Evolutionary conservation across 768 basidiomycete genomes (phyloP), one percentile per base, ranked within the genome.

Genomic region (Panellus pusillus): DNA sequence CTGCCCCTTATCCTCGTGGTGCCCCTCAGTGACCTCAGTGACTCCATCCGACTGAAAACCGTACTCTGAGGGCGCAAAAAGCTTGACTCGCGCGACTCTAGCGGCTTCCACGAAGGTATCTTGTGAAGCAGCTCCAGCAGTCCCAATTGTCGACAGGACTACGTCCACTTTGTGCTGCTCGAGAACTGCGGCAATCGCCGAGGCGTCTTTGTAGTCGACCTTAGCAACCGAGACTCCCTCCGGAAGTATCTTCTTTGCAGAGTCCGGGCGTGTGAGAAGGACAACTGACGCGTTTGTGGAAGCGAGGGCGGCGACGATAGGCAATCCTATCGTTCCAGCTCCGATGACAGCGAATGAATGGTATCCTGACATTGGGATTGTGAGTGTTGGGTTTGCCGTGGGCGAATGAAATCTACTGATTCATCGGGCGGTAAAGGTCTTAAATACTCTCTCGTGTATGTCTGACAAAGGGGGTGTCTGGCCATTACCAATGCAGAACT

Each of bases 281-380:
- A 65, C 24, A 12, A 59, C 42, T 6, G 55, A 46, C 14, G 52
- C 51, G 6, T 45, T 45, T 35, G 91, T 63, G 77, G 83, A 50
- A 56, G 88, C 24, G 81, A 79, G 48, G 76, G 77, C 54, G 59
- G 47, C 9, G 72, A 74, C 54, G 59, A 64, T 47, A 61, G 70
- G 35, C 60, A 67, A 28, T 63, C 67, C 24, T 61, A 64, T 27
- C 5, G 27, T 36, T n/a, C 52, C 52, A 27, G 20, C 46, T 41
- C 44, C 52, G 58, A 44, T 60, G 57, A 32, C 14, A 44, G 42
- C 12, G 43, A 43, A 41, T 17, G n/a, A 39, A 9, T 15, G 40
- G 45, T 54, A 54, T 12, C 27, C 27, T 12, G 36, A 39, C 37
- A 39, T 49, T 32, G 20, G 32, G 8, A 7, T 35, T 11, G 32